A percentile compares a stretch with the other conserved stretches of the same genome.
These are phyloP conservation scores for Ceratocystis lukuohia DNA, from an alignment of 2,329 filamentous ascomycete species.

Conservation along the genomic window DNA sequence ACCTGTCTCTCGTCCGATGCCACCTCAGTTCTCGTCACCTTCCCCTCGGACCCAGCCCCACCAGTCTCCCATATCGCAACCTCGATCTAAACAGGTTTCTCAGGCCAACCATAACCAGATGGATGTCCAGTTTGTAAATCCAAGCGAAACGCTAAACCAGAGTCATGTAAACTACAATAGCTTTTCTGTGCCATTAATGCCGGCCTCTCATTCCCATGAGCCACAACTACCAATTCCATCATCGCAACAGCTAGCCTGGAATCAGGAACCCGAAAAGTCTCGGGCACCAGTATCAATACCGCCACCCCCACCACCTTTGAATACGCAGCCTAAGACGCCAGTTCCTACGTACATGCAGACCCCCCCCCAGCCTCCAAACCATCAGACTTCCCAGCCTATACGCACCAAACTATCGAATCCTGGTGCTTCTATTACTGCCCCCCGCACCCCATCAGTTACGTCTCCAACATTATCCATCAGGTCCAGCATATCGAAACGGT, in stretches of 20 bases:
- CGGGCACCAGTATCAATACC: constrained; percentile 25
- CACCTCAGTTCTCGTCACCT: constrained; percentile 22
- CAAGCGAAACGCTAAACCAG: constrained; percentile 15
- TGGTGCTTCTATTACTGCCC: neutral
- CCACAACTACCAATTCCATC: neutral
- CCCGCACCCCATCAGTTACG: constrained; percentile 28
- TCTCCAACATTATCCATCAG: constrained; percentile 31
- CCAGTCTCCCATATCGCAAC: constrained; percentile 17
- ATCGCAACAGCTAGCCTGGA: constrained; percentile 21
- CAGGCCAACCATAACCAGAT: constrained; percentile 21
- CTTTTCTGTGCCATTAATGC: neutral
- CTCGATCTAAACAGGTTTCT: constrained; percentile 1
- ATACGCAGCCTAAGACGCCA: constrained; percentile 18
- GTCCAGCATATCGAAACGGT: constrained; percentile 32
- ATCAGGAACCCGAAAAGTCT: constrained; percentile 30
- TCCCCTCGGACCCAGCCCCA: constrained; percentile 19
- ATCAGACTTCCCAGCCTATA: constrained; percentile 23
- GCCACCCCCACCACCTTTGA: constrained; percentile 23
- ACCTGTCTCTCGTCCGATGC: constrained; percentile 12
- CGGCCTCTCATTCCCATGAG: neutral
- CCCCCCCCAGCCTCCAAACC: constrained; percentile 21
- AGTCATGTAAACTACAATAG: constrained; percentile 1
- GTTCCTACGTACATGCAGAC: constrained; percentile 14
- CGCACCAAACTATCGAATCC: constrained; percentile 28
- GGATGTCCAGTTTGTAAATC: constrained; percentile 17